Base-by-base conservation (phyloP, 2,329 filamentous ascomycete species). In the Zasmidium citrigriseum region DNA sequence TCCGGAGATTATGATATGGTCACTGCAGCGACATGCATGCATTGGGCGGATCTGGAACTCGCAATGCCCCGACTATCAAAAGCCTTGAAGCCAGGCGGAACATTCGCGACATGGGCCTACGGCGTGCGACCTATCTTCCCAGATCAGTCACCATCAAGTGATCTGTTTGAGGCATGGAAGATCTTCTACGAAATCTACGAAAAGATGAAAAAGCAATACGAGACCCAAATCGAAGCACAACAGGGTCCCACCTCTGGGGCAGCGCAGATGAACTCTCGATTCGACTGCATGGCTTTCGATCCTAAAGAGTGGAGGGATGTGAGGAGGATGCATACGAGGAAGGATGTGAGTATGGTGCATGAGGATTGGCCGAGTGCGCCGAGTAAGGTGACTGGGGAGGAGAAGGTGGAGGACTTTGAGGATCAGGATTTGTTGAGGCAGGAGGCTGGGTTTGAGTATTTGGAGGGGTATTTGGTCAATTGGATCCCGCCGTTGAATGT, bases 151-250 rank as follows among this genome's bases (percentile, higher is more conserved):
- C 29, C 20, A 29, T 27, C 47, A n/a, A 14, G 21, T 10, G 29
- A 16, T 7, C 23, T 52, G 21, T 4, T 14, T 10, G 55, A 52
- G n/a, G 55, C 38, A 18, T 49, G 45, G 18, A 18, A 49, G 20
- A 49, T 55, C 4, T 57, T 57, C 44, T 47, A 46, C n/a, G 55
- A 52, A 16, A 52, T 52, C 48, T 52, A 57, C 38, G 34, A 52
- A n/a, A 52, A 57, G 23, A 52, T 55, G 46, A 34, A 20, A 20
- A 38, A 51, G n/a, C 24, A 22, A 20, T 55, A 55, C 44, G 52
- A 46, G 20, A 11, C 34, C 18, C 23, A 29, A 27, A 18, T 58
- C n/a, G 57, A 55, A 23, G 27, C 20, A 38, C 44, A 34, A 20
- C 24, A 50, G 14, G 52, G 46, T 21, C 14, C n/a, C 3, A 25